These are phyloP conservation scores for Lobosporangium transversale DNA, from an alignment of 192 early-diverging fungal genomes.

Conservation along the genomic window DNA sequence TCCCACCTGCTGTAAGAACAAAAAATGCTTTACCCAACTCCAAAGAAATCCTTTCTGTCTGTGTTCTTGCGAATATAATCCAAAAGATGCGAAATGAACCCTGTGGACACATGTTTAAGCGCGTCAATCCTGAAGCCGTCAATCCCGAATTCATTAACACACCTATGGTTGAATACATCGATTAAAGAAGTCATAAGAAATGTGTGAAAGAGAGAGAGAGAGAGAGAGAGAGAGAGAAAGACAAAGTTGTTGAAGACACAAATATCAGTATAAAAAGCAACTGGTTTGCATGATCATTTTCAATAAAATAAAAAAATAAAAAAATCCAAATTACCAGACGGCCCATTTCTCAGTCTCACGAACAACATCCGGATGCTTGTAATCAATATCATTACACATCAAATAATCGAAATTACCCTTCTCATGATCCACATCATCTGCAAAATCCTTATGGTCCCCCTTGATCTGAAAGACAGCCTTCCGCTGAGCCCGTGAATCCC, in stretches of 20 bases:
- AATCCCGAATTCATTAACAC: slow-evolving; percentile 14
- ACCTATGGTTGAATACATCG: no score
- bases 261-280: no score
- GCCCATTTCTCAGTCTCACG: slow-evolving; percentile 31
- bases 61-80: slow-evolving; percentile 14
- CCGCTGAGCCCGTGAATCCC: slow-evolving; percentile 27
- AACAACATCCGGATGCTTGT: slow-evolving; percentile 32
- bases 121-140: slow-evolving; percentile 39
- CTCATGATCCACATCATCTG: slow-evolving; percentile 57
- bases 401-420: slow-evolving; percentile 64
- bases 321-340: slow-evolving; percentile 13
- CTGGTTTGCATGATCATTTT: no score
- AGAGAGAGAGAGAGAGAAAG: no score
- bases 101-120: slow-evolving; percentile 16
- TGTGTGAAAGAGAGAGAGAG: no score
- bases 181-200: no score
- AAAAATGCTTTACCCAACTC: slow-evolving; percentile 20
- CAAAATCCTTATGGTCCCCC: slow-evolving; percentile 58
- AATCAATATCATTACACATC: slow-evolving; percentile 56
- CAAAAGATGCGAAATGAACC: slow-evolving; percentile 24
- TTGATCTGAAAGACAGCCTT: slow-evolving; percentile 55
- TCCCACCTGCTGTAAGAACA: neutral
- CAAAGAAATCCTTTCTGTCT: slow-evolving; percentile 23
- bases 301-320: neutral
- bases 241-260: no score